phyloP scores from a whole-genome alignment of 2,329 filamentous ascomycete genomes.

The Iodosphaeria phyllophila region DNA sequence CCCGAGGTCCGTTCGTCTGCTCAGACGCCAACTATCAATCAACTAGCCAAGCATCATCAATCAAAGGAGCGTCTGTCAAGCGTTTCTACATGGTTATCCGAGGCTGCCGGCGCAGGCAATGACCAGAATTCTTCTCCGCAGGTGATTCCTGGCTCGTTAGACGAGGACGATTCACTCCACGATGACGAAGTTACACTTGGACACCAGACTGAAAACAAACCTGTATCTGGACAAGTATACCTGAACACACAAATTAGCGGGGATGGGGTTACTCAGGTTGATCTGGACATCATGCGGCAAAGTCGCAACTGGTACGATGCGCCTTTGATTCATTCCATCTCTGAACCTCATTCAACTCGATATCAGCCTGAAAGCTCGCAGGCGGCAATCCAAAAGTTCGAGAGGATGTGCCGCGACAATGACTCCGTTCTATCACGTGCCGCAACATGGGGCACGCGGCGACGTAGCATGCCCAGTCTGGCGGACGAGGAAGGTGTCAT shows the following conservation, averaged over 20 bases:
- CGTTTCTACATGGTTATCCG: slow-evolving; percentile 30
- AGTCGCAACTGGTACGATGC: slow-evolving; percentile 29
- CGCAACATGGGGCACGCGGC: slow-evolving; percentile 52
- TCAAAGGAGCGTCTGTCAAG: slow-evolving; percentile 26
- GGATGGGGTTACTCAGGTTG: slow-evolving; percentile 22
- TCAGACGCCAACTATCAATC: slow-evolving; percentile 29
- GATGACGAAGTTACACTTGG: slow-evolving; percentile 23
- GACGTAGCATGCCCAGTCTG: slow-evolving; percentile 42
- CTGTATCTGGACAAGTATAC: slow-evolving; percentile 30
- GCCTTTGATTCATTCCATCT: slow-evolving; percentile 27
- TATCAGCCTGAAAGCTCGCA: slow-evolving; percentile 31
- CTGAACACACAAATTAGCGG: slow-evolving; percentile 17
- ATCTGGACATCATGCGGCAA: slow-evolving; percentile 29
- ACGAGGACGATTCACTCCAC: slow-evolving; percentile 1
- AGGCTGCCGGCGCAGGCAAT: slow-evolving; percentile 6
- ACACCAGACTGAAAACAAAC: slow-evolving; percentile 28
- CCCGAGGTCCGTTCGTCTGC: slow-evolving; percentile 23
- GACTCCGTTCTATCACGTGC: slow-evolving; percentile 41
- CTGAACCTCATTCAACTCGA: slow-evolving; percentile 10
- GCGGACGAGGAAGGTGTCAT: slow-evolving; percentile 39
- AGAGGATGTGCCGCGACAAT: slow-evolving; percentile 32
- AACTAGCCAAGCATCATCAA: slow-evolving; percentile 22
- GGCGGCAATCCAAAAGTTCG: slow-evolving; percentile 32
- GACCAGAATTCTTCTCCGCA: slow-evolving; percentile 6
- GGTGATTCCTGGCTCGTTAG: neutral